Base-by-base conservation (phyloP, 2,329 filamentous ascomycete species). In the Aspergillus versicolor region DNA sequence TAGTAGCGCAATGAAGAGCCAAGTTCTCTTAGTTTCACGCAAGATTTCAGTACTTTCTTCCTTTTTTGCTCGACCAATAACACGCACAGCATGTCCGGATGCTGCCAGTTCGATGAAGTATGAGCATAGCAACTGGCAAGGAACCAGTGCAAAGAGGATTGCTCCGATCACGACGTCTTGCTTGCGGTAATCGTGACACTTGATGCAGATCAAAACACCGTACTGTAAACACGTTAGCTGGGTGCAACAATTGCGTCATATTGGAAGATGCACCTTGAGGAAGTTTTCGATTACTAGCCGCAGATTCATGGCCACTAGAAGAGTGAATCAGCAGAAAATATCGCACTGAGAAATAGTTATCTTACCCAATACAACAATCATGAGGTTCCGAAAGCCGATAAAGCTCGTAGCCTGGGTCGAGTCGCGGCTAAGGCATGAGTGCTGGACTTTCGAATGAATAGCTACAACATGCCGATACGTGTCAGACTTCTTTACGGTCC, bases 261-360 rank as follows among this genome's bases (percentile, higher is more conserved):
- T 32, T 30, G 9, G 30, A 9, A 27, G 17, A 17, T 66, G 60
- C 71, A 91, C 90, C 83, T 97, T 97, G 80, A 93, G 90, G 65
- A 93, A 91, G 71, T 99, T 99, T 76, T 97, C 94, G 70, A 99
- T 92, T 79, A 97, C 91, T 68, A 99, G 82, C 62, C 94, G 88
- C 51, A 99, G 77, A 72, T 99, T 99, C 67, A 92, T 94, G 49
- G 93, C 91, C 68, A 97, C 91, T 92, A 65, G 30, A 37, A n/a
- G 59, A 43, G 51, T 17, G 38, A n/a, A 42, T 53, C 22, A 38
- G 30, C 22, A 47, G 7, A 8, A 8, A 22, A 11, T 2, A 43
- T 22, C 47, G 57, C 34, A 55, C 32, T 21, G 15, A 30, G 9
- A 21, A 21, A 37, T 17, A 52, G 52, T 24, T 17, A 52, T 21